Conservation (phyloP, 2,329 filamentous ascomycete genomes). For the Scortechinia acanthostroma region DNA sequence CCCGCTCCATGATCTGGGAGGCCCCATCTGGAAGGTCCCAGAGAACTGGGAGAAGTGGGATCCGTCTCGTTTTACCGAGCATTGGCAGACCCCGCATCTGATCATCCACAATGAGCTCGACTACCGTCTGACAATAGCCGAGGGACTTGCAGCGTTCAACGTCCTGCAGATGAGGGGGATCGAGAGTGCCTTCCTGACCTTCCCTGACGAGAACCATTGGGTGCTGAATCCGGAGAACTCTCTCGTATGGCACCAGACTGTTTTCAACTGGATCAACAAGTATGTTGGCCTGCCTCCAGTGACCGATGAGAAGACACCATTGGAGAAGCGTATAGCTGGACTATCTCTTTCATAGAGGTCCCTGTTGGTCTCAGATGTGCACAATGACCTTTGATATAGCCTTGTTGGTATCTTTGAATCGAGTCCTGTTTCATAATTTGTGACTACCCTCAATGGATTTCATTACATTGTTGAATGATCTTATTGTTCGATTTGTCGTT, state of each 20-base stretch:
- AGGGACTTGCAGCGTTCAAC: conserved; percentile 79
- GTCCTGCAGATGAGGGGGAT: conserved; percentile 71
- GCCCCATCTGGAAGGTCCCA: conserved; percentile 34
- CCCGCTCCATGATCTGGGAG: conserved; percentile 27
- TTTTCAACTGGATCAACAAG: conserved; percentile 61
- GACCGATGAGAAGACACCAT: neutral
- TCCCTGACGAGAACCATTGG: conserved; percentile 73
- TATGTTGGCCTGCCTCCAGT: conserved; percentile 14
- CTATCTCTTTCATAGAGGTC: neutral
- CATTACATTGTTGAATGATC: too few relatives aligned
- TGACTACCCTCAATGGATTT: too few relatives aligned
- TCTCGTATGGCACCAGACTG: conserved; percentile 60
- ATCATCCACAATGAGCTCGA: conserved; percentile 68
- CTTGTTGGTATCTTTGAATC: too few relatives aligned
- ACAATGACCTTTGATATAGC: too few relatives aligned
- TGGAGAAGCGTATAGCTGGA: neutral
- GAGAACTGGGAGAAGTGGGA: conserved; percentile 41
- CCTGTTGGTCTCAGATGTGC: too few relatives aligned
- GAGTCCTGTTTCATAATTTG: too few relatives aligned
- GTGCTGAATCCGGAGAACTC: conserved; percentile 64
- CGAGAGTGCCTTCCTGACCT: conserved; percentile 72
- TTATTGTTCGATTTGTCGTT: too few relatives aligned
- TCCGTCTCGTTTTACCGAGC: conserved; percentile 35
- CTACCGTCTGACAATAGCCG: conserved; percentile 59
- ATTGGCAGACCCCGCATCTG: conserved; percentile 67